Conservation (phyloP, 352 stramenopile genomes). For the Pythium vanterpoolii region DNA sequence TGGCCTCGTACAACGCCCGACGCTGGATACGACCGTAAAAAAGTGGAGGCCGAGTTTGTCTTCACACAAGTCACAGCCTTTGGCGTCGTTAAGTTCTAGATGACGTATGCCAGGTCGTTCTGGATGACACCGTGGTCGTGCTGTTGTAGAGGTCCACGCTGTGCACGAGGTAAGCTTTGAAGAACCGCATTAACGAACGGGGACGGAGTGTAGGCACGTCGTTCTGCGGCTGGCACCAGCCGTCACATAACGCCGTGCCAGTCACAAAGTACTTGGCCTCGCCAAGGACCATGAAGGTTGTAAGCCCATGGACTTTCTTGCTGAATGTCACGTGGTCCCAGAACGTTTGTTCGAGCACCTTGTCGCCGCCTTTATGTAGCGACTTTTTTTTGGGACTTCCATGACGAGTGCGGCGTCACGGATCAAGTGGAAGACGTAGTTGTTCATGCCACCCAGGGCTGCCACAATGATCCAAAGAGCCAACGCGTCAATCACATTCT, state of each 20-base stretch:
- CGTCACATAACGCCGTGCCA: slow-evolving; percentile 23
- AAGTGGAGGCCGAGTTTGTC: slow-evolving; percentile 27
- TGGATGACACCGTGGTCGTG: slow-evolving; percentile 24
- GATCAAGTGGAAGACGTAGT: slow-evolving; percentile 28
- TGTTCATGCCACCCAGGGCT: slow-evolving; percentile 9
- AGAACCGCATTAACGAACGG: slow-evolving; percentile 27
- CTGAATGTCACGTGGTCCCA: slow-evolving; percentile 27
- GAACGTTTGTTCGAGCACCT: slow-evolving; percentile 18
- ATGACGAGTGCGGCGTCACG: slow-evolving; percentile 23
- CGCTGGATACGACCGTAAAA: slow-evolving; percentile 26
- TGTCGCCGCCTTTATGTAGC: slow-evolving; percentile 18
- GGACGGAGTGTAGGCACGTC: slow-evolving; percentile 23
- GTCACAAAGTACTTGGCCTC: slow-evolving; percentile 30
- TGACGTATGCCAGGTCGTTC: slow-evolving; percentile 23
- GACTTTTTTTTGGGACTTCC: slow-evolving; percentile 20
- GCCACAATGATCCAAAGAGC: slow-evolving; percentile 22
- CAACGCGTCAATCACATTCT: slow-evolving; percentile 16
- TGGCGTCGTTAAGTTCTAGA: slow-evolving; percentile 25
- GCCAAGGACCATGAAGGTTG: slow-evolving; percentile 16
- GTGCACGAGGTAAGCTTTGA: slow-evolving; percentile 22
- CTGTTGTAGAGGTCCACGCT: slow-evolving; percentile 27
- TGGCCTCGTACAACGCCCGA: slow-evolving; percentile 21
- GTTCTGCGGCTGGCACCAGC: slow-evolving; percentile 28
- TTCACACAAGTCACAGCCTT: slow-evolving; percentile 25
- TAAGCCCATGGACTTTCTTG: slow-evolving; percentile 21